Evolutionary conservation across 495 filamentous ascomycete species (phyloP).

Genomic region (Penicillium canescens): DNA sequence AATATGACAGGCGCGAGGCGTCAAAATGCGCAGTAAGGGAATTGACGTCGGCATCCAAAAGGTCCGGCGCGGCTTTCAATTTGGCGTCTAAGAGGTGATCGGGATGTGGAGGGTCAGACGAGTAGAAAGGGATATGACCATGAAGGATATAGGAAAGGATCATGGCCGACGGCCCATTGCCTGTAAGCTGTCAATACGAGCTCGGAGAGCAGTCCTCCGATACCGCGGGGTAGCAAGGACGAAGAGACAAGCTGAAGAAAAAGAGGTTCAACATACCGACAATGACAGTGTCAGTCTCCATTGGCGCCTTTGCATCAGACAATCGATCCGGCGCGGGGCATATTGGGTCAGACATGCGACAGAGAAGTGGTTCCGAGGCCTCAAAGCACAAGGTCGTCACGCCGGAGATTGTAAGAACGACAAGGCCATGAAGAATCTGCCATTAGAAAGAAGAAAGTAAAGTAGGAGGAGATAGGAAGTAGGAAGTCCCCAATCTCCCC

Average conservation of each 20-base stretch:
- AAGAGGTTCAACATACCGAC: slow-evolving; percentile 40
- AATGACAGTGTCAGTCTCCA: slow-evolving; percentile 50
- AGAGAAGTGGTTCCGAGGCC: slow-evolving; percentile 2
- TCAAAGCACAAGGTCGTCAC: slow-evolving; percentile 10
- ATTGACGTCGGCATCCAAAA: slow-evolving; percentile 48
- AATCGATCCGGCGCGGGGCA: slow-evolving; percentile 35
- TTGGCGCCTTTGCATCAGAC: slow-evolving; percentile 34
- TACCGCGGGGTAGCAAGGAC: too few species aligned
- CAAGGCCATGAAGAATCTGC: slow-evolving; percentile 25
- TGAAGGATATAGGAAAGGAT: slow-evolving; percentile 69
- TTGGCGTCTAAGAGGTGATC: slow-evolving; percentile 61
- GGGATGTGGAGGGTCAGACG: slow-evolving; percentile 53
- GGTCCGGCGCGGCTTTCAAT: slow-evolving; percentile 40
- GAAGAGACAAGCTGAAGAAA: neutral
- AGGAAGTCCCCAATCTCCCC: slow-evolving; percentile 9
- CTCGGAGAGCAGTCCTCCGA: neutral
- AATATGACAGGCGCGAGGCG: slow-evolving; percentile 62
- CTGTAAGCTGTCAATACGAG: slow-evolving; percentile 23
- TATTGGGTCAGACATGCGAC: slow-evolving; percentile 31
- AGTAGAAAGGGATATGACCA: slow-evolving; percentile 63
- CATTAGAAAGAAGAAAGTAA: slow-evolving; percentile 6
- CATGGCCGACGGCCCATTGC: slow-evolving; percentile 67
- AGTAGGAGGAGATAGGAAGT: slow-evolving; percentile 7
- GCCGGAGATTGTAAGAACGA: neutral
- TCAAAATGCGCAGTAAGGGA: slow-evolving; percentile 61